These are phyloP conservation scores for Lactarius quietus DNA, from an alignment of 768 basidiomycete species.

Conservation along the genomic window DNA sequence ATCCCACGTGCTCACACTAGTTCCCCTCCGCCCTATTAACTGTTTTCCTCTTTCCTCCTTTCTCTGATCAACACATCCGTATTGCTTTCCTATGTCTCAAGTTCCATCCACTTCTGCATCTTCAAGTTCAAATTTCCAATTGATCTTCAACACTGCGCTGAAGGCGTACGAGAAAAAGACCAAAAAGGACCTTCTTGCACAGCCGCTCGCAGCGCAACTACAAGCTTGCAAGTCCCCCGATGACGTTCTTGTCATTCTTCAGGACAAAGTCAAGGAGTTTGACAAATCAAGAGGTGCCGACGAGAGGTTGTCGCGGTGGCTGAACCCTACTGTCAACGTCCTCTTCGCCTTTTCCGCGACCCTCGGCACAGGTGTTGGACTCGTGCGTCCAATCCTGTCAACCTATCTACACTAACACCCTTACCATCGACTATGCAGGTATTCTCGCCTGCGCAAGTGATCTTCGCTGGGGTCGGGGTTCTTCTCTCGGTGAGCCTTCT, in stretches of 20 bases:
- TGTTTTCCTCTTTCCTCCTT: too few species aligned
- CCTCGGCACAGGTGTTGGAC: not conserved
- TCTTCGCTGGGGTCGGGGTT: not conserved
- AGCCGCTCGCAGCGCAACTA: not conserved
- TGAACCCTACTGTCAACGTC: not conserved
- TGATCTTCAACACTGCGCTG: not conserved
- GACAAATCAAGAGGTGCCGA: not conserved
- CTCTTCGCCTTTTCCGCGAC: not conserved
- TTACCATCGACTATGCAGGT: not conserved
- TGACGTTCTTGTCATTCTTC: not conserved
- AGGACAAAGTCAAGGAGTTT: not conserved
- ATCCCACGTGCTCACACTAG: too few species aligned
- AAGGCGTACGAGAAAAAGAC: not conserved
- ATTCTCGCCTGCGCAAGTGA: not conserved
- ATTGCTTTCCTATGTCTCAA: not conserved
- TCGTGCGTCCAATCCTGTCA: not conserved
- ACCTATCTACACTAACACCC: not conserved
- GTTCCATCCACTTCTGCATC: not conserved
- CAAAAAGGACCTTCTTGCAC: not conserved
- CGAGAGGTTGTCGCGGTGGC: not conserved
- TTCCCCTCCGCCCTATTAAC: too few species aligned
- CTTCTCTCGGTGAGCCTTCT: not conserved
- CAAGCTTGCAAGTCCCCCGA: not conserved
- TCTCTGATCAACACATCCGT: too few species aligned
- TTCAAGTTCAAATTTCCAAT: not conserved